phyloP scores from a whole-genome alignment of 116 monocot species.

The Papilionanthe hybrid region DNA sequence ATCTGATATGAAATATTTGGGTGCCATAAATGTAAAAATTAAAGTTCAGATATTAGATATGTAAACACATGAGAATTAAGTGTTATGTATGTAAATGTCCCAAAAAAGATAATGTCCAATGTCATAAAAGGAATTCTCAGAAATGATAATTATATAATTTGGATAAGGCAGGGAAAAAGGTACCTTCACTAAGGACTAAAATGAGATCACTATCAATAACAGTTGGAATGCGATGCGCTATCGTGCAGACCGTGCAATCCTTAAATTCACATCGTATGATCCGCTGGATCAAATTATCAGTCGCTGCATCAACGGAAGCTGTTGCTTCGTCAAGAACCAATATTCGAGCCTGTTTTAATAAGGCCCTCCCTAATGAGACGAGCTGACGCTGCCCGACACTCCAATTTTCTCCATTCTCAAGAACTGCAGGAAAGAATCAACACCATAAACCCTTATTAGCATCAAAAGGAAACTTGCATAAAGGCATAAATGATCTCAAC shows the following conservation, averaged over 20 bases:
- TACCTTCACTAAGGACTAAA: constrained; percentile 87
- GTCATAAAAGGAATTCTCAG: background rate
- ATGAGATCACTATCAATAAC: constrained; percentile 95
- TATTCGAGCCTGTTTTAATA: constrained; percentile 78
- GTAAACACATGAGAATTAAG: too few relatives aligned
- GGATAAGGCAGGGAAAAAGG: background rate
- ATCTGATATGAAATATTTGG: too few relatives aligned
- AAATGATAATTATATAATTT: background rate
- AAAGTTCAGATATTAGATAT: too few relatives aligned
- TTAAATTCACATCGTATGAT: constrained; percentile 77
- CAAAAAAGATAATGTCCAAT: background rate
- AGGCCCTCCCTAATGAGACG: constrained; percentile 74
- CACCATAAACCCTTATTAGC: background rate
- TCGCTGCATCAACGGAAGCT: constrained; percentile 93
- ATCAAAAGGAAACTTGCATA: background rate
- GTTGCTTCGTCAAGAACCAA: constrained; percentile 98
- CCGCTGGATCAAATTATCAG: constrained; percentile 90
- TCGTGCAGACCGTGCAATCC: constrained; percentile 86
- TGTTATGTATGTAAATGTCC: too few relatives aligned
- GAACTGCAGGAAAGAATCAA: constrained; percentile 39
- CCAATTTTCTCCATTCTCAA: constrained; percentile 98
- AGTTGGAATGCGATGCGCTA: constrained; percentile 92
- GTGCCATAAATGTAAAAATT: too few relatives aligned
- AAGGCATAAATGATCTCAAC: background rate
- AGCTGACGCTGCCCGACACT: constrained; percentile 97